Base-by-base conservation (phyloP, 2,329 filamentous ascomycete species). In the Zymoseptoria pseudotritici region DNA sequence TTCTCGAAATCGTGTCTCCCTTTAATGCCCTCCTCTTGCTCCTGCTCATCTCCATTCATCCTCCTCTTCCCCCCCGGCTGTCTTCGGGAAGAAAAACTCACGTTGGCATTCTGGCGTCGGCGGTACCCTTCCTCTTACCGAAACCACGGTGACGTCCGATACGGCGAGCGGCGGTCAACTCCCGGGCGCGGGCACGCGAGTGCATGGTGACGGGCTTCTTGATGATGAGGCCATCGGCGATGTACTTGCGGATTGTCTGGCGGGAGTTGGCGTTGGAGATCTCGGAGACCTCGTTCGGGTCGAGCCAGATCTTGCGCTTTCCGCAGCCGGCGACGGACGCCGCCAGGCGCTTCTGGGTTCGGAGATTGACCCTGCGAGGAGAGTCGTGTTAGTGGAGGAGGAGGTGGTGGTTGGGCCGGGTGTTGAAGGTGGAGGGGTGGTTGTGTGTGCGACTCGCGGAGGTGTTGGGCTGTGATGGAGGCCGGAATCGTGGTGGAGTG, bases 101-200 rank as follows among this genome's bases (percentile, higher is more conserved):
- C 90, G 87, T 88, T 77, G 93, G 93, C 94, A 99, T 99, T 88
- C 94, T 91, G 78, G 94, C 93, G 79, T 99, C 93, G 79, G 90
- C 90, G 76, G 95, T 97, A 97, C 94, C 95, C 93, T 99, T 99
- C 82, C 94, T 91, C 91, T 99, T 99, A 90, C 94, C 94, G 84
- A 96, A 96, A 79, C 94, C 94, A 82, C 94, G 89, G 86, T 99
- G 94, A 82, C 94, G 87, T 78, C 94, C 94, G 77, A 96, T 92
- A 77, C 92, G 86, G 82, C 94, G 88, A 78, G 94, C 90, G 69
- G 90, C 90, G 80, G 89, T 96, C 79, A 99, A 86, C 81, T 94
- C 92, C 76, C 95, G 90, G 76, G 94, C 94, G 77, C 94, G 91
- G 75, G 90, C 87, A 82, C 95, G 90, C 73, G 94, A 97, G 90